These are phyloP conservation scores for Penicillium subrubescens DNA, from an alignment of 495 filamentous ascomycete species.

Conservation along the genomic window DNA sequence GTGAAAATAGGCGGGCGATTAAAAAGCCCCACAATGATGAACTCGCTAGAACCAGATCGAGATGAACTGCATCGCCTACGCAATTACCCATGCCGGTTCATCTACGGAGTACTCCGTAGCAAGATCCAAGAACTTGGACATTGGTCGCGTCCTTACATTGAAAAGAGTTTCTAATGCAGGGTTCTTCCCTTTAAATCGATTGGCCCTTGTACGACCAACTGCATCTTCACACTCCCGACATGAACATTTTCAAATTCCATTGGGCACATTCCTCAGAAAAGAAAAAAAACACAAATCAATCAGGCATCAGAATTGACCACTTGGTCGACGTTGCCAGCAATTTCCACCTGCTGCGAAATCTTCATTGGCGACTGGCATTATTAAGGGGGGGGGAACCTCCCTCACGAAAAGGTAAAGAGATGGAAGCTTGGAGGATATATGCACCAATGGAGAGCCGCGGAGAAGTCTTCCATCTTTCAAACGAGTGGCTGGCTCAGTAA, in stretches of 20 bases:
- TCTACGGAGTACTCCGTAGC: neutral
- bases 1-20: neutral
- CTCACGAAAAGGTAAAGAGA: neutral
- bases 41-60: neutral
- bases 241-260: neutral
- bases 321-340: neutral
- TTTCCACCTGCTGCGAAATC: neutral
- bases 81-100: neutral
- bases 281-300: neutral
- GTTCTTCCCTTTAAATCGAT: neutral
- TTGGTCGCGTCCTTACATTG: slow-evolving; percentile 7
- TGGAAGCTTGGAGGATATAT: neutral
- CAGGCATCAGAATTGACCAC: neutral
- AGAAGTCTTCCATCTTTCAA: neutral
- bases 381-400: neutral
- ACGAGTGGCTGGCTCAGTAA: neutral
- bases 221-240: neutral
- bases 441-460: neutral
- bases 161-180: slow-evolving; percentile 4
- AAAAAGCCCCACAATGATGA: neutral
- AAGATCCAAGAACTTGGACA: neutral
- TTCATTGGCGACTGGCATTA: neutral
- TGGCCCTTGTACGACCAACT: slow-evolving; percentile 9
- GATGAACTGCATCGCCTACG: neutral
- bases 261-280: neutral